Evolutionary conservation across 129 eudicot genomes (phyloP).

Genomic region (Helianthus annuus): HanXRQr2.0-SUNRISE NC_035449.2:184932745-184933244

Average conservation of each 20-base stretch:
- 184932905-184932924: conserved; percentile 13
- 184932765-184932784: no score
- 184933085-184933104: conserved; percentile 16
- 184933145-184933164: conserved; percentile 10
- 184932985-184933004: conserved; percentile 31
- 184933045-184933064: conserved; percentile 16
- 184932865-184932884: not conserved
- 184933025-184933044: conserved; percentile 23
- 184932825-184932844: not conserved
- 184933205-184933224: conserved; percentile 30
- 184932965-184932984: conserved; percentile 32
- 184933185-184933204: conserved; percentile 20
- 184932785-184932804: not conserved
- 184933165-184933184: conserved; percentile 19
- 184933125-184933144: not conserved
- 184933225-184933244: conserved; percentile 8
- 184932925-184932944: conserved; percentile 37
- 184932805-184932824: not conserved
- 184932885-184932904: conserved; percentile 1
- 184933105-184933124: not conserved
- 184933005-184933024: conserved; percentile 38
- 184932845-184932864: not conserved
- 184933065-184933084: conserved; percentile 22
- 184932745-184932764: no score
- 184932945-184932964: conserved; percentile 36